Base-by-base conservation (phyloP, 805 yeast species). In the Yarrowia sp. region DNA sequence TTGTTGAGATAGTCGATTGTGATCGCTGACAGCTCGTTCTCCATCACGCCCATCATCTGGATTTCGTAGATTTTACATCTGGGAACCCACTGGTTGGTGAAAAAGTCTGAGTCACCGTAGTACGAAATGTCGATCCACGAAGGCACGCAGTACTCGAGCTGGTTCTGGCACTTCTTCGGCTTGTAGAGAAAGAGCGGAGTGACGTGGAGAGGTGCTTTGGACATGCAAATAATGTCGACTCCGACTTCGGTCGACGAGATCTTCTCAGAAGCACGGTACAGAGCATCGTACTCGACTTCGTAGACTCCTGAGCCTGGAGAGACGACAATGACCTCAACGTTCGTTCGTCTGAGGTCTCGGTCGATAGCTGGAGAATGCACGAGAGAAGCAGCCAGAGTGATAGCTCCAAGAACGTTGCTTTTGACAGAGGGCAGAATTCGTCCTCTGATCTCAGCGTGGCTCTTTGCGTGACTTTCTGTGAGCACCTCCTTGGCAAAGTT, bases 21-120 rank as follows among this genome's bases (percentile, higher is more conserved):
- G 7, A 87, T 82, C 12, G 87, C 83, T 66, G 85, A 84, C 63
- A 85, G 77, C 69, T 94, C 97, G 68, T 89, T 90, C 68, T 93
- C 98, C 86, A 93, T 90, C 7, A 94, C 82, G 0, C 98, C 98
- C 96, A 93, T 93, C 97, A 94, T 94, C 72, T 94, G 98, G 18
- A 94, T 74, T 69, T 93, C 98, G 72, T 94, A 93, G 56, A 94
- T 92, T 68, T 90, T 90, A 73, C 97, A 91, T 33, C 94, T 78
- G 0, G 99, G 97, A n/a, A 87, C 81, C 97, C 98, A 93, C 66
- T 74, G 72, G 70, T 76, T 62, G 68, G 70, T 36, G 74, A 70
- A 66, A 53, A 77, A 75, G 27, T 78, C 76, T 2, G 79, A 72
- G 55, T 87, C 89, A 61, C 81, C 84, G 88, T 96, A 94, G 69